Evolutionary conservation across 768 basidiomycete species (phyloP), one percentile per base, ranked within the genome.

Genomic region (Rhodosporidiobolus sp.): DNA sequence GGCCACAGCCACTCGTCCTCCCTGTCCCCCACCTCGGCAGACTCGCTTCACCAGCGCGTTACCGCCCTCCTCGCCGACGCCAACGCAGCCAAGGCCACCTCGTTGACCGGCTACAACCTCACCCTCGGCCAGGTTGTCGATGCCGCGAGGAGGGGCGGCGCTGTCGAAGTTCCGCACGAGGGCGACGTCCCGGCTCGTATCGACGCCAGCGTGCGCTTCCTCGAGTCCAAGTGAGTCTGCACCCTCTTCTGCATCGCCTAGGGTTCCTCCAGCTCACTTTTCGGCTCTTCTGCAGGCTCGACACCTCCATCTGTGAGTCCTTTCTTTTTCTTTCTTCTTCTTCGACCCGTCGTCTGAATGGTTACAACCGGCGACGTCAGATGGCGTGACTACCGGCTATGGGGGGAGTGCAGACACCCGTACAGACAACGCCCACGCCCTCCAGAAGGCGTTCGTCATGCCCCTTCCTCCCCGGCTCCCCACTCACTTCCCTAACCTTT

Each of bases 401-500:
- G 92, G 91, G 52, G 91, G 91, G n/a, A 48, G 74, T 88, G 91
- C 91, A 19, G 89, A 92, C 79, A 92, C 91, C 1, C 86, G 91
- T 30, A 93, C 91, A 0, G 85, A 88, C 74, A 83, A 90, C 63
- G 87, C 90, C 30, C 79, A 89, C 70, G 82, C 88, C 17, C 87
- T 94, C 89, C 30, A 85, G 87, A 73, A 88, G 90, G n/a, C 86
- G 59, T 67, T 6, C 30, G 70, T 56, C 17, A 26, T 32, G 7
- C 48, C n/a, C 19, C 2, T 54, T 35, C 65, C 48, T 45, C 55
- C 2, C 66, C 32, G 9, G 30, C 61, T 50, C 45, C 26, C 38
- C 12, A 26, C 35, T 32, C 24, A 22, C 35, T 57, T 46, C 28
- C 46, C 26, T 43, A 14, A n/a, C 30, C 46, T n/a, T 16, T 17